These are phyloP conservation scores for Tricladium varicosporioides DNA, from an alignment of 2,329 filamentous ascomycete genomes.

Conservation along the genomic window DNA sequence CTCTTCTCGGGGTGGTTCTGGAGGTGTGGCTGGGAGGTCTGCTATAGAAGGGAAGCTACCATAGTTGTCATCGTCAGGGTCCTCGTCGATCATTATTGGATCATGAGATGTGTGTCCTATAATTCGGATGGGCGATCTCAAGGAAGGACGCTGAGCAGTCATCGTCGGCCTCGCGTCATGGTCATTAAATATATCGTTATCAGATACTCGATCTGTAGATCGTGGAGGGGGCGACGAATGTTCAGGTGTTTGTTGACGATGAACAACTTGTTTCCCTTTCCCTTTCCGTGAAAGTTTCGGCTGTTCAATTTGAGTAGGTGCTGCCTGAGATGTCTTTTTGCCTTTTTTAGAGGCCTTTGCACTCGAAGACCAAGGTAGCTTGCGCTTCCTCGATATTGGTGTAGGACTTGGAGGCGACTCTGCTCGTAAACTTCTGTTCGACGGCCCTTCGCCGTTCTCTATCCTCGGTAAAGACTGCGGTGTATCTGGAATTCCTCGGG, in stretches of 20 bases:
- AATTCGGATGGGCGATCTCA: not conserved
- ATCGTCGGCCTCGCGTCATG: too few relatives aligned
- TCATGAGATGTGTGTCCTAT: not conserved
- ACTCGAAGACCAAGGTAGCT: not conserved
- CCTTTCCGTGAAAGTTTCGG: not conserved
- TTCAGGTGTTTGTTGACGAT: not conserved
- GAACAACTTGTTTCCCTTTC: not conserved
- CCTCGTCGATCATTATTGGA: not conserved
- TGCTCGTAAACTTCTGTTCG: not conserved
- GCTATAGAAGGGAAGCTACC: not conserved
- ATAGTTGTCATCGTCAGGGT: conserved; percentile 1
- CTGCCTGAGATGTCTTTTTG: not conserved
- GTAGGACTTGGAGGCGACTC: not conserved
- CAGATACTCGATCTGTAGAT: not conserved
- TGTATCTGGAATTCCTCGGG: too few relatives aligned
- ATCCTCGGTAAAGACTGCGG: too few relatives aligned
- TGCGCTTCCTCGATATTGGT: not conserved
- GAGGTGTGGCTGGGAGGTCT: not conserved
- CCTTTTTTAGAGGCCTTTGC: not conserved
- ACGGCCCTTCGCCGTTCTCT: not conserved
- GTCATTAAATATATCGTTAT: not conserved
- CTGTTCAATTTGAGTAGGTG: not conserved
- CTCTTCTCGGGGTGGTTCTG: not conserved
- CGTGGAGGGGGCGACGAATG: not conserved
- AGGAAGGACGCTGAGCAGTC: not conserved